Percentiles rank a stretch among this genome's conserved stretches.
phyloP scores from a whole-genome alignment of 495 filamentous ascomycete species.

The Talaromyces liani region DNA sequence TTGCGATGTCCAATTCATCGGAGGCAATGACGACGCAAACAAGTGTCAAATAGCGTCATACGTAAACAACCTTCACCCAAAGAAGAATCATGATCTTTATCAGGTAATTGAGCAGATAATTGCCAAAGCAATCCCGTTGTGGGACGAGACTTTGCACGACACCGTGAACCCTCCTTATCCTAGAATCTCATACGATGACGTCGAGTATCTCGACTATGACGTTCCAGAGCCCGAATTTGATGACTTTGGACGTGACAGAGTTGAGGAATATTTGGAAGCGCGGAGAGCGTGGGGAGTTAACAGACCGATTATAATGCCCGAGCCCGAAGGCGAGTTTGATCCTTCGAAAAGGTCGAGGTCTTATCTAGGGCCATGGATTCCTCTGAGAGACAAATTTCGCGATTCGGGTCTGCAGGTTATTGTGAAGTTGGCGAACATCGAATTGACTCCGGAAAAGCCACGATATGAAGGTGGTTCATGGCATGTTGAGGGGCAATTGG shows the following conservation, averaged over 20 bases:
- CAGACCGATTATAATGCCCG: constrained; percentile 21
- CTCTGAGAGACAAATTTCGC: constrained; percentile 20
- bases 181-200: constrained; percentile 13
- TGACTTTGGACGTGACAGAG: no score
- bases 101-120: constrained; percentile 42
- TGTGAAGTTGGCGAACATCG: constrained; percentile 55
- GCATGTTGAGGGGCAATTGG: constrained; percentile 48
- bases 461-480: constrained; percentile 39
- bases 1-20: constrained; percentile 38
- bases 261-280: no score
- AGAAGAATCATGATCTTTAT: constrained; percentile 40
- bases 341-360: neutral
- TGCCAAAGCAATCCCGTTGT: constrained; percentile 41
- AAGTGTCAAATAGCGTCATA: constrained; percentile 33
- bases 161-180: neutral
- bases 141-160: constrained; percentile 33
- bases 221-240: neutral
- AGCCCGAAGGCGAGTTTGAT: constrained; percentile 23
- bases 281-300: no score
- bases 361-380: constrained; percentile 8
- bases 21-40: neutral
- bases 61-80: constrained; percentile 56
- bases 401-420: constrained; percentile 49
- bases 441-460: constrained; percentile 52
- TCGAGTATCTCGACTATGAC: constrained; percentile 12